Evolutionary conservation across 768 basidiomycete genomes (phyloP).

Genomic region (Suillus ampliporus): DNA sequence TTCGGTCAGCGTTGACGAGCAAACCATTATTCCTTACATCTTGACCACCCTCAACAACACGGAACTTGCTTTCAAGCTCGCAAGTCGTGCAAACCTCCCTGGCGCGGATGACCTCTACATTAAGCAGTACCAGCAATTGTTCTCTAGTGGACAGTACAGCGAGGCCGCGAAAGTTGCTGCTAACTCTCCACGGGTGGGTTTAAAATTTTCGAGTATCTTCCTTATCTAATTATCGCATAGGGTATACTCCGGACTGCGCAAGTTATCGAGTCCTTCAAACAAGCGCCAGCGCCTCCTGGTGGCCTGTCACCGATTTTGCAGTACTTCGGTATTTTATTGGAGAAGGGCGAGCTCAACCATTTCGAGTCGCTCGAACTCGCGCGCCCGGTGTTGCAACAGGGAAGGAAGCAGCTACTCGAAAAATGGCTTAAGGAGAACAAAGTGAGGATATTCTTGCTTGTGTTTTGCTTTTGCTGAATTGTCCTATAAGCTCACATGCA

Average conservation of each 20-base stretch:
- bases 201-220: not conserved
- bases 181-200: constrained; percentile 85
- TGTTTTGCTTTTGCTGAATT: constrained; percentile 6
- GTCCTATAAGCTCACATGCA: constrained; percentile 85
- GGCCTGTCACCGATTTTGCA: constrained; percentile 95
- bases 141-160: constrained; percentile 84
- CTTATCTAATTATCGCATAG: constrained; percentile 41
- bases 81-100: constrained; percentile 93
- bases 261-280: constrained; percentile 98
- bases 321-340: constrained; percentile 98
- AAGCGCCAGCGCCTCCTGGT: constrained; percentile 88
- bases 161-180: constrained; percentile 99
- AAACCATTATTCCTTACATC: constrained; percentile 95
- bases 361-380: constrained; percentile 95
- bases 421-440: constrained; percentile 99
- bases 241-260: constrained; percentile 94
- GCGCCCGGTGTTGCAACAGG: constrained; percentile 93
- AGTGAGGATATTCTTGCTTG: constrained; percentile 45
- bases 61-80: constrained; percentile 97
- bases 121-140: constrained; percentile 91
- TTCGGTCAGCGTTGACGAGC: constrained; percentile 95
- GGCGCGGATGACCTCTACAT: constrained; percentile 97
- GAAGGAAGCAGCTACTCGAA: constrained; percentile 94
- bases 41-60: constrained; percentile 94
- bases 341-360: constrained; percentile 98